Evolutionary conservation across 2,329 filamentous ascomycete genomes (phyloP).

Genomic region (Chaetothyriales sp.): DNA sequence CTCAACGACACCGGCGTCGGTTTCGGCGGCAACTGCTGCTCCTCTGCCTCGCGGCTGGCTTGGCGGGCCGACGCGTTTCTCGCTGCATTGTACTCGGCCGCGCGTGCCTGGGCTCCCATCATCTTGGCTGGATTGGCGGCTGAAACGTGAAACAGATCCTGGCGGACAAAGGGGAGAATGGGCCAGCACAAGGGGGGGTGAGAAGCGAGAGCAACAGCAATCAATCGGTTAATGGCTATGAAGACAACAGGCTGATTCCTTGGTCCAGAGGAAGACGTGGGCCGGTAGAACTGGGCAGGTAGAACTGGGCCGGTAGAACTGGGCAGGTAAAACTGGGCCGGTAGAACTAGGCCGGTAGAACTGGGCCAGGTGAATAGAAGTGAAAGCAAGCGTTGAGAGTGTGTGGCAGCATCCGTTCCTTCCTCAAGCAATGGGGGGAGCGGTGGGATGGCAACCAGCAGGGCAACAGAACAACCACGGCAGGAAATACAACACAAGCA

Average conservation of each 20-base stretch:
- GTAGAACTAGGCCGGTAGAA: not conserved
- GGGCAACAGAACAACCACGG: not conserved
- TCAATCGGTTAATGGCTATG: not conserved
- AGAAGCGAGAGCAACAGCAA: not conserved
- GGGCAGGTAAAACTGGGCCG: not conserved
- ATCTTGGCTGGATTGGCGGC: constrained; percentile 2
- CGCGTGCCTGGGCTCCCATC: constrained; percentile 17
- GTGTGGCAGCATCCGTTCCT: not conserved
- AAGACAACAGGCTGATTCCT: not conserved
- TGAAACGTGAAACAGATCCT: not conserved
- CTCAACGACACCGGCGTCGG: constrained; percentile 14
- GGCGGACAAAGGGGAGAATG: not conserved
- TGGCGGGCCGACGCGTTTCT: constrained; percentile 16
- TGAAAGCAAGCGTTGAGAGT: not conserved
- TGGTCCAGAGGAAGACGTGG: not conserved
- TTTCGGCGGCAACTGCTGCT: constrained; percentile 16
- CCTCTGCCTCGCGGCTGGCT: constrained; percentile 16
- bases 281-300: not conserved
- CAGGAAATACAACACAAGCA: not conserved
- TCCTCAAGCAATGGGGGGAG: not conserved
- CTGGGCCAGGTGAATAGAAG: too few species aligned
- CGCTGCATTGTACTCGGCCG: constrained; percentile 17
- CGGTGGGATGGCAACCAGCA: not conserved
- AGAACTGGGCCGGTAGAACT: not conserved
- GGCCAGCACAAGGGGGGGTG: too few species aligned